These are phyloP conservation scores for Ascochyta lentis DNA, from an alignment of 2,329 filamentous ascomycete genomes.

Conservation along the genomic window DNA sequence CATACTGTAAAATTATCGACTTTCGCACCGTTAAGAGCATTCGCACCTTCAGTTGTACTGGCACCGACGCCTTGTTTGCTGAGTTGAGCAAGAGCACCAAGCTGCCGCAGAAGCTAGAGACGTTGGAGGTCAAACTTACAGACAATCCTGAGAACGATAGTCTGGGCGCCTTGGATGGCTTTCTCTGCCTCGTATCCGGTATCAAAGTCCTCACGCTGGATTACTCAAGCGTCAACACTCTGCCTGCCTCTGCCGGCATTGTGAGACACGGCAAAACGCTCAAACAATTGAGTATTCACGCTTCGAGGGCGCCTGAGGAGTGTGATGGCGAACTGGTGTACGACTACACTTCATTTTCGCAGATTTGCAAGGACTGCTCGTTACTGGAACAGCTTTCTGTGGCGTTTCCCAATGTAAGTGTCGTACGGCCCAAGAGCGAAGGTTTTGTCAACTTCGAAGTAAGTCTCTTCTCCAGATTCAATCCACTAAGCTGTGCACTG, in stretches of 20 bases:
- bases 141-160: constrained; percentile 57
- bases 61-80: constrained; percentile 56
- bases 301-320: constrained; percentile 44
- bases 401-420: constrained; percentile 55
- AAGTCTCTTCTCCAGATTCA: constrained; percentile 9
- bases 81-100: constrained; percentile 55
- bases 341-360: constrained; percentile 52
- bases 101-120: constrained; percentile 54
- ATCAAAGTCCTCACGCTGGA: constrained; percentile 55
- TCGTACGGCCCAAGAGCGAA: constrained; percentile 51
- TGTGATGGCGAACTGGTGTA: constrained; percentile 54
- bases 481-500: neutral
- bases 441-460: constrained; percentile 54
- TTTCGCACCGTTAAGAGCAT: constrained; percentile 54
- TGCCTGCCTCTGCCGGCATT: constrained; percentile 54
- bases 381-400: constrained; percentile 55
- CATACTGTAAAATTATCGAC: constrained; percentile 57
- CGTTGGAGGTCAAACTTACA: constrained; percentile 55
- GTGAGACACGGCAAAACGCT: constrained; percentile 56
- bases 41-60: constrained; percentile 53
- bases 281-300: constrained; percentile 54
- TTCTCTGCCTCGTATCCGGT: constrained; percentile 55
- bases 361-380: constrained; percentile 55
- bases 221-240: constrained; percentile 48
- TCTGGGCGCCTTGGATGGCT: constrained; percentile 55